Conservation (phyloP, 1,284 basidiomycete species). For the Tetrapyrgos nigripes region DNA sequence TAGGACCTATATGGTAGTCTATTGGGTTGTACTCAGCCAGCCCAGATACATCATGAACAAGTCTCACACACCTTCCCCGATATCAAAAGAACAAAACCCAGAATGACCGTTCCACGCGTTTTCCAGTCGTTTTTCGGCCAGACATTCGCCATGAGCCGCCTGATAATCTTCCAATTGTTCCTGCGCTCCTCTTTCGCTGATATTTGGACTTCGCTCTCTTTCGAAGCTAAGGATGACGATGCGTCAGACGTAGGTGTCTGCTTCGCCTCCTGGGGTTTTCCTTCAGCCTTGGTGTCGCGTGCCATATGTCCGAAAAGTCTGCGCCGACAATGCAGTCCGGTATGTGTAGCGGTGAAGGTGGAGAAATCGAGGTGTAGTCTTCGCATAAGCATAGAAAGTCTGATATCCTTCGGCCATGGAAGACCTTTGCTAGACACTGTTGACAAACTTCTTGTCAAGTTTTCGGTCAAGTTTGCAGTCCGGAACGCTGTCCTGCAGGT, state of each 20-base stretch:
- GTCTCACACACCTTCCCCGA: conserved; percentile 77
- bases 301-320: not conserved
- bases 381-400: not conserved
- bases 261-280: not conserved
- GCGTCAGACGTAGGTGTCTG: too few species aligned
- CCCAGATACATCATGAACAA: conserved; percentile 6
- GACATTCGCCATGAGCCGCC: conserved; percentile 67
- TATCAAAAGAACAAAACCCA: conserved; percentile 85
- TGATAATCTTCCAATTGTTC: conserved; percentile 74
- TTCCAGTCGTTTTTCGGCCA: conserved; percentile 83
- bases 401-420: too few species aligned
- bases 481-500: not conserved
- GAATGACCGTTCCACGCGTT: conserved; percentile 78
- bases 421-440: not conserved
- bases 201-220: not conserved
- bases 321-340: not conserved
- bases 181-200: conserved; percentile 45
- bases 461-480: not conserved
- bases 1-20: conserved; percentile 60
- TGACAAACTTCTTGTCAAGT: not conserved
- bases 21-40: not conserved
- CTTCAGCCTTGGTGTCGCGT: not conserved
- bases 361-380: not conserved
- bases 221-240: too few species aligned
- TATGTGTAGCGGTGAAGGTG: not conserved